phyloP scores from a whole-genome alignment of 306 rosid genomes.

The Heteromeles arbutifolia region DNA sequence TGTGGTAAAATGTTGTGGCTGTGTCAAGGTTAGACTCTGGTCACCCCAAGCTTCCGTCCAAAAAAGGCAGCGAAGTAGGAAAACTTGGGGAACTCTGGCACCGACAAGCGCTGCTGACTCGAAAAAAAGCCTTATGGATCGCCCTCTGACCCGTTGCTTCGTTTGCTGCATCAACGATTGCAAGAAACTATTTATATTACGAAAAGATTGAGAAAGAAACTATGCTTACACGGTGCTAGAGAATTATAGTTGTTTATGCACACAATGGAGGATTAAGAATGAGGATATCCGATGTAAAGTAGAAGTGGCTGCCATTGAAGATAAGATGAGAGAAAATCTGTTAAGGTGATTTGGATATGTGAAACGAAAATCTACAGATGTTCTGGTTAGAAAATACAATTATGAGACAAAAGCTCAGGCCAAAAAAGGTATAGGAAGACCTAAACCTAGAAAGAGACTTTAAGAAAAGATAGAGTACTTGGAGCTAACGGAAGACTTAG shows the following conservation, averaged over 20 bases:
- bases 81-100: slow-evolving; percentile 58
- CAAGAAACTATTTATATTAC: background rate
- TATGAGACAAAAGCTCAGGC: too few relatives aligned
- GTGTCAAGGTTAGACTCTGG: slow-evolving; percentile 24
- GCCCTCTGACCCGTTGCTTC: slow-evolving; percentile 56
- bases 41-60: slow-evolving; percentile 36
- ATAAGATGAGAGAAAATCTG: too few relatives aligned
- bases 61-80: slow-evolving; percentile 59
- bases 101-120: slow-evolving; percentile 58
- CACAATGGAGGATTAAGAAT: background rate
- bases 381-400: accelerated
- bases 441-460: too few relatives aligned
- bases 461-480: too few relatives aligned
- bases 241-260: background rate
- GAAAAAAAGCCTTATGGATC: slow-evolving; percentile 50
- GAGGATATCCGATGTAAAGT: too few relatives aligned
- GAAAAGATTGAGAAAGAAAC: background rate
- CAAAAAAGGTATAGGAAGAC: too few relatives aligned
- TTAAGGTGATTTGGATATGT: too few relatives aligned
- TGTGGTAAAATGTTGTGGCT: background rate
- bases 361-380: too few relatives aligned
- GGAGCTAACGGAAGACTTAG: too few relatives aligned
- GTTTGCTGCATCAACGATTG: slow-evolving; percentile 29
- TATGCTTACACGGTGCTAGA: background rate
- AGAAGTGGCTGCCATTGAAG: too few relatives aligned